Evolutionary conservation across 2,329 filamentous ascomycete species (phyloP), one percentile per base, ranked within the genome.

Genomic region (Ophiostoma sp.): DNA sequence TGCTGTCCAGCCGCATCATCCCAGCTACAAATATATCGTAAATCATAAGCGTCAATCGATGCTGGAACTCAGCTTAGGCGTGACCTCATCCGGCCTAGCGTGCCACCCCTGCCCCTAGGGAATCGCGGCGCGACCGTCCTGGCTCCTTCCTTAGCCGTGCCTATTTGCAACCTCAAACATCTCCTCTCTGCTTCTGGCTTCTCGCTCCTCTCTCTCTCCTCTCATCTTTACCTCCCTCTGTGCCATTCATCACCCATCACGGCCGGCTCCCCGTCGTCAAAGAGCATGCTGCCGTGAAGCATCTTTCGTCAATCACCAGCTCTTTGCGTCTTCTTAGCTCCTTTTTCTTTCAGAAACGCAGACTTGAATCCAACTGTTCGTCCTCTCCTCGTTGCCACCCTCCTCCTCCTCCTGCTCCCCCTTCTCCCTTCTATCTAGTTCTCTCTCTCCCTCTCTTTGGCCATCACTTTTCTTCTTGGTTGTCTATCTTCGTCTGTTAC

Each of bases 401-500:
- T 68, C 44, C 31, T 67, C 48, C 67, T 3, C 35, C 39, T 68
- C 31, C n/a, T 41, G 11, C 64, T 67, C 39, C 36, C 64, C 39
- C 64, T 44, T 11, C 76, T 73, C 77, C 85, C 86, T 65, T 84
- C 79, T 76, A 85, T 33, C 41, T n/a, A 8, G 17, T 65, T 17
- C 13, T 67, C 39, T 48, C 31, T 11, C 20, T 67, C 36, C 20
- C 64, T 15, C 20, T 39, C 13, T 27, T 44, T 27, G 8, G 77
- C 76, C 67, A 67, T 41, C 23, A 57, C 33, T 69, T 10, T n/a
- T 35, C 27, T 35, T 13, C 44, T 67, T 35, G n/a, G 33, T 66
- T 44, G 39, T 36, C 10, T 20, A 27, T 35, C 27, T 20, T 65
- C 33, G 17, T 35, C 35, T 65, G 8, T 23, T 15, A 2, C 57